These are phyloP conservation scores for Astrothelium macrocarpum DNA, from an alignment of 495 filamentous ascomycete genomes.

Conservation along the genomic window DNA sequence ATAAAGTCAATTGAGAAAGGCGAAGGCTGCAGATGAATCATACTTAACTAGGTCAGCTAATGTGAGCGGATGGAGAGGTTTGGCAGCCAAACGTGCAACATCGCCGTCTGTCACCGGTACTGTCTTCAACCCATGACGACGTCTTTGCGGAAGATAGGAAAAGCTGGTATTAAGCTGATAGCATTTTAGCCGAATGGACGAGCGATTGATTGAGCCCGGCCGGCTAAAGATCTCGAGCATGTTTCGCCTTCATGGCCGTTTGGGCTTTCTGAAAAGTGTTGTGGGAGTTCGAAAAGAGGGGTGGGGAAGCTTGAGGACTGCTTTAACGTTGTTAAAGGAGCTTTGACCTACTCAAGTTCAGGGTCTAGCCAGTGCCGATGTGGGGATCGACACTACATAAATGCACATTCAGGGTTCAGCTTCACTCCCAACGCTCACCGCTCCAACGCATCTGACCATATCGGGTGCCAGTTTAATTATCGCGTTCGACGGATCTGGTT, in stretches of 20 bases:
- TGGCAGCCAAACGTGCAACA: slow-evolving; percentile 65
- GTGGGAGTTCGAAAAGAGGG: background rate
- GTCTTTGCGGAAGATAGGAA: background rate
- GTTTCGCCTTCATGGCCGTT: slow-evolving; percentile 2
- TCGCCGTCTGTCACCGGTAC: slow-evolving; percentile 51
- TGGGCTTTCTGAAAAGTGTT: background rate
- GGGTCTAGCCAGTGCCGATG: background rate
- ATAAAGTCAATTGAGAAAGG: slow-evolving; percentile 14
- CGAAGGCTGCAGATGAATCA: slow-evolving; percentile 30
- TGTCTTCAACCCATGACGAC: slow-evolving; percentile 8
- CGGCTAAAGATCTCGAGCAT: slow-evolving; percentile 5
- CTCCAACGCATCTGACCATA: no score
- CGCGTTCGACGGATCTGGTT: no score
- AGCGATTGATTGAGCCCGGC: background rate
- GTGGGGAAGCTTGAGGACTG: background rate
- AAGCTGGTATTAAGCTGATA: background rate
- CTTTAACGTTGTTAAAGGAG: background rate
- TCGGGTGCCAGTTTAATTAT: no score
- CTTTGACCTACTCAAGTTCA: background rate
- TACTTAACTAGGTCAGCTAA: slow-evolving; percentile 77
- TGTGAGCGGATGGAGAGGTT: slow-evolving; percentile 69
- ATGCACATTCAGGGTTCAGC: no score
- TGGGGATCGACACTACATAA: no score
- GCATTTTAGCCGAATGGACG: background rate
- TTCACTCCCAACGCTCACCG: no score